Base-by-base conservation (phyloP, 768 basidiomycete genomes). In the Pulveroboletus sp. region DNA sequence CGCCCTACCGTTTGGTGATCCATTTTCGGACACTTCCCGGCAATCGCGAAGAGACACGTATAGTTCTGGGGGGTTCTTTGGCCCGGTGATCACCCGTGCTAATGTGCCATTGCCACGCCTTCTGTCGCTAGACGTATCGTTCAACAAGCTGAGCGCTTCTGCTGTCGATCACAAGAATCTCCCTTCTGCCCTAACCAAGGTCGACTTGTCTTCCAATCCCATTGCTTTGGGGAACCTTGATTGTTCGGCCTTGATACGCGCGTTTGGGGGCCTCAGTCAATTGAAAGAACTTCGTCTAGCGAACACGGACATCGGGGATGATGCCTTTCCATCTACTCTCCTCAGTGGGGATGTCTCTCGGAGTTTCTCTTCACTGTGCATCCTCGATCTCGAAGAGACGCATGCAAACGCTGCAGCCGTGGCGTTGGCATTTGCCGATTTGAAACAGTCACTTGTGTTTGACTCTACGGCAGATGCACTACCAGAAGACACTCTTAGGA, bases 341-440 rank as follows among this genome's bases (percentile, higher is more conserved):
- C 32, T 55, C 9, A 5, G 35, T 4, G 51, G 47, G 10, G 27
- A 51, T 5, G 30, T 57, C 5, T 64, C 69, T 39, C 56, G 26
- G n/a, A 27, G 2, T 30, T 90, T 89, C 64, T 71, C 77, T 14
- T 67, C 64, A 1, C 68, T 91, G 32, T 70, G 72, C 26, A 40
- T 84, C 10, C 64, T 92, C 18, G 84, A 91, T 61, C 64, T 90
- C 6, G 80, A 80, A 38, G 82, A 84, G 56, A 89, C 88, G 0
- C 72, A 73, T 46, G 79, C 77, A 15, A 82, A 75, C 0, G 57
- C 68, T 18, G 75, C 75, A n/a, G 68, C 67, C 10, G 66, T 82
- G 8, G 62, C 74, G 27, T 56, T 61, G 3, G 76, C 79, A 3
- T 66, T 89, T 31, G 62, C 73, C 35, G 60, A 60, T 1, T 62